phyloP scores from a whole-genome alignment of 495 filamentous ascomycete species.

The Chaetomium cochliodes region DNA sequence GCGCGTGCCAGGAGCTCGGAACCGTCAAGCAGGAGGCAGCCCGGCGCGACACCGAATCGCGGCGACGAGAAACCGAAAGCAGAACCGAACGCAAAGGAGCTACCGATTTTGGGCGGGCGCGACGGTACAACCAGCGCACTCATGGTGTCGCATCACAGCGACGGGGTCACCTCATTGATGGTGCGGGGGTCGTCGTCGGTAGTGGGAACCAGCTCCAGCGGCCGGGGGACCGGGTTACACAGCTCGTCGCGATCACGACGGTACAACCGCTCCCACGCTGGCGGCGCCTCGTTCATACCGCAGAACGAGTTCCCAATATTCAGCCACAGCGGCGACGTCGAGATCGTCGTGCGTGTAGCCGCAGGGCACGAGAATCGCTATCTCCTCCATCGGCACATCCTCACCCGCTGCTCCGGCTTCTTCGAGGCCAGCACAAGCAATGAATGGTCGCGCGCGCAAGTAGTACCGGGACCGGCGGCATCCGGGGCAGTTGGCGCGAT shows the following conservation, averaged over 20 bases:
- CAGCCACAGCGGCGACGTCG: constrained; percentile 84
- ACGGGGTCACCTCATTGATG: constrained; percentile 52
- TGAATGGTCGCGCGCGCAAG: constrained; percentile 68
- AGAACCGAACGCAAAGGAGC: constrained; percentile 1
- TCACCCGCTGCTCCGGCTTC: constrained; percentile 86
- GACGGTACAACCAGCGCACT: constrained; percentile 28
- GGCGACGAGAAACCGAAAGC: background rate
- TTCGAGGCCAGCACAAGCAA: constrained; percentile 87
- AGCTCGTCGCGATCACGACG: constrained; percentile 63
- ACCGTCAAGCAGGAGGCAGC: constrained; percentile 28
- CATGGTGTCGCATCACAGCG: constrained; percentile 73
- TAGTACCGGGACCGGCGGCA: constrained; percentile 36
- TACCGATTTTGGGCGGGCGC: constrained; percentile 17
- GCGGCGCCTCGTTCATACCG: constrained; percentile 65
- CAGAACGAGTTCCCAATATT: constrained; percentile 93
- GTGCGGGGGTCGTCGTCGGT: constrained; percentile 60
- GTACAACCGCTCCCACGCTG: constrained; percentile 77
- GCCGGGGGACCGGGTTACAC: constrained; percentile 54
- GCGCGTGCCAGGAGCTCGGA: constrained; percentile 10
- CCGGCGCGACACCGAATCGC: constrained; percentile 9
- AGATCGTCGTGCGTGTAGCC: constrained; percentile 69
- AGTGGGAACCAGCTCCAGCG: constrained; percentile 39
- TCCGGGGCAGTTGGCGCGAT: constrained; percentile 43
- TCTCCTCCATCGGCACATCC: constrained; percentile 77
- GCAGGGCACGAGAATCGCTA: constrained; percentile 76